Base-by-base conservation (phyloP, 768 basidiomycete species). In the Tulasnella sp. region DNA sequence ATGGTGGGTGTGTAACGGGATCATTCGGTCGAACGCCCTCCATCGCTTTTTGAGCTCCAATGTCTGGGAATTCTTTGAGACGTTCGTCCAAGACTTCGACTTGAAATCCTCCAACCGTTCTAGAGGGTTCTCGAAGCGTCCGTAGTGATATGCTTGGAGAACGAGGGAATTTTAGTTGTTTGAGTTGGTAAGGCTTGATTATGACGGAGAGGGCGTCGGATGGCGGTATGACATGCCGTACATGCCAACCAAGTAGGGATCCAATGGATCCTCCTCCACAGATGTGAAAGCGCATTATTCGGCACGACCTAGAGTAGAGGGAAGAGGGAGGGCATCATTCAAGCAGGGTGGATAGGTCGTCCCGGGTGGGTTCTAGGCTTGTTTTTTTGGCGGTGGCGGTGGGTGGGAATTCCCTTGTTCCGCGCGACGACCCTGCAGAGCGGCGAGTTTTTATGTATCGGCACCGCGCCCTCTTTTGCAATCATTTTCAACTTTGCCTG, bases 181-280 rank as follows among this genome's bases (percentile, higher is more conserved):
- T 86, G 84, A n/a, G 46, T 42, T 81, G 81, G 5, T 83, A 80
- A 1, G 84, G 86, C 81, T 88, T 90, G 84, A 93, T 89, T 77
- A 98, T 89, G 82, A 96, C 89, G 35, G 89, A 88, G 82, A 97
- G 86, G 61, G 88, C 83, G 81, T 90, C 87, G 20, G 84, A 81
- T 39, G 83, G 79, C 26, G 89, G 86, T 73, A 93, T 86, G 75
- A 86, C 84, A 73, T 86, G 86, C 55, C 93, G 91, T 55, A 98
- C 88, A 83, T 96, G 89, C 83, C 92, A 90, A 20, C 95, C 88
- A 80, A 98, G 80, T 78, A 98, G 89, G 39, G 90, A 89, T 76
- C 96, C 96, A 80, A 97, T 89, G 67, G 94, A 88, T 72, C 95
- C 95, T 57, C 95, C 84, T 81, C 95, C 95, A 80, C 93, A 87